These are phyloP conservation scores for Beauveria brongniartii DNA, from an alignment of 2,329 filamentous ascomycete genomes.

Conservation along the genomic window DNA sequence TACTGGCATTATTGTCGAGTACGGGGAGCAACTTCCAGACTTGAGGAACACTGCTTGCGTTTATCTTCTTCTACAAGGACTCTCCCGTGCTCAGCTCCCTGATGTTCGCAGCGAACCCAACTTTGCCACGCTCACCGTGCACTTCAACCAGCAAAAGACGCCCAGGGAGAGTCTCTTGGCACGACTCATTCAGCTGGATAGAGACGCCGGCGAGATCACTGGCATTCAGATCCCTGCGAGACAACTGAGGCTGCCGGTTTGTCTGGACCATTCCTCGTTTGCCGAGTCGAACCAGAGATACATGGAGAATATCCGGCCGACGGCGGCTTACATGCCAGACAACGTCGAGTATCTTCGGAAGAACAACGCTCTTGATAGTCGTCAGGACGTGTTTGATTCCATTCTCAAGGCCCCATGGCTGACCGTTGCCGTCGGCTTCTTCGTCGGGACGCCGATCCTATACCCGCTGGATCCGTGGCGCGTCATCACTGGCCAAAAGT, in stretches of 20 bases:
- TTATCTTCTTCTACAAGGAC: constrained; percentile 12
- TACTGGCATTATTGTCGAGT: neutral
- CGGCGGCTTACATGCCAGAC: constrained; percentile 52
- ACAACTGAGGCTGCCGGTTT: constrained; percentile 18
- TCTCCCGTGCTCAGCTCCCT: constrained; percentile 1
- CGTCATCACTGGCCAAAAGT: constrained; percentile 19
- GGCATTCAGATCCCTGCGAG: constrained; percentile 8
- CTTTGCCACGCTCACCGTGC: constrained; percentile 16
- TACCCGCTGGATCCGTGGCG: constrained; percentile 2
- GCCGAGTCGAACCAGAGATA: constrained; percentile 41
- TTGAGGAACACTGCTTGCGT: constrained; percentile 37
- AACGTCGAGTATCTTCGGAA: constrained; percentile 43
- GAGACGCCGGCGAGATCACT: neutral
- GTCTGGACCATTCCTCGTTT: constrained; percentile 20
- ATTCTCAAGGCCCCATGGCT: constrained; percentile 26
- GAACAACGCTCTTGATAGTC: constrained; percentile 27
- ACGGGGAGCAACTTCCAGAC: constrained; percentile 42
- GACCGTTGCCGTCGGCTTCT: constrained; percentile 20
- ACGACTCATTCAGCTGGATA: neutral
- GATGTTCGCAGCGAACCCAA: constrained; percentile 14
- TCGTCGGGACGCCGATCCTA: constrained; percentile 27
- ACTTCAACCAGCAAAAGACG: constrained; percentile 11
- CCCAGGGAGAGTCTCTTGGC: neutral
- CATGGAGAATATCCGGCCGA: constrained; percentile 49
- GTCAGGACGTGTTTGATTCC: constrained; percentile 24